These are phyloP conservation scores for Elsinoe fawcettii DNA, from an alignment of 2,329 filamentous ascomycete species.

Conservation along the genomic window DNA sequence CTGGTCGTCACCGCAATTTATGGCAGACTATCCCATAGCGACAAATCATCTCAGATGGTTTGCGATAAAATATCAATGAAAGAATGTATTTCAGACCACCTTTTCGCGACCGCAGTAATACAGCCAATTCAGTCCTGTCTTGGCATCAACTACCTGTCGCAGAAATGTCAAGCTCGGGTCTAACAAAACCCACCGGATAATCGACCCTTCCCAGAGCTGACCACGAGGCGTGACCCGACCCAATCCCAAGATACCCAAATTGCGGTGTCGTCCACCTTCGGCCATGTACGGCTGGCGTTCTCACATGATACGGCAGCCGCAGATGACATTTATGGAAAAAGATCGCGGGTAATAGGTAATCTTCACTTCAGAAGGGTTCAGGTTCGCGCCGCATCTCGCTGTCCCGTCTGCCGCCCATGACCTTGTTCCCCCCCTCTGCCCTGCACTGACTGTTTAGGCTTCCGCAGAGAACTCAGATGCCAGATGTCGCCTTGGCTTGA, in stretches of 20 bases:
- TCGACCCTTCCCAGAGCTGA: constrained; percentile 3
- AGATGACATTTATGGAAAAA: not conserved
- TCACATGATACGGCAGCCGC: constrained; percentile 6
- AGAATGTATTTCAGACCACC: not conserved
- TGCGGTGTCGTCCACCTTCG: not conserved
- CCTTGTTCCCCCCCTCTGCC: not conserved
- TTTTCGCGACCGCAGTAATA: not conserved
- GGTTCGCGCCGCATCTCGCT: constrained; percentile 12
- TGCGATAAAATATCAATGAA: not conserved
- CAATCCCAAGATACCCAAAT: constrained; percentile 7
- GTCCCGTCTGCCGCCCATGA: not conserved
- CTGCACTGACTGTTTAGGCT: constrained; percentile 10
- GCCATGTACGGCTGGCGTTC: not conserved
- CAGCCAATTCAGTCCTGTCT: not conserved
- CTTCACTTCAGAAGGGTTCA: not conserved
- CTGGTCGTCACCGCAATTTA: not conserved
- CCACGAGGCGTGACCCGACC: constrained; percentile 6
- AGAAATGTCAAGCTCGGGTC: constrained; percentile 6
- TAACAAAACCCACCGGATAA: constrained; percentile 6
- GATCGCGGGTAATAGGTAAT: not conserved
- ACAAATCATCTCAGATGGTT: not conserved
- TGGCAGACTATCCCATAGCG: not conserved
- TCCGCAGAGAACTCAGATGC: constrained; percentile 8
- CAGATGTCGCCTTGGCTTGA: constrained; percentile 14
- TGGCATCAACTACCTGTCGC: constrained; percentile 12